These are phyloP conservation scores for Magnusiomyces paraingens DNA, from an alignment of 1,139 yeast genomes.

Conservation along the genomic window DNA sequence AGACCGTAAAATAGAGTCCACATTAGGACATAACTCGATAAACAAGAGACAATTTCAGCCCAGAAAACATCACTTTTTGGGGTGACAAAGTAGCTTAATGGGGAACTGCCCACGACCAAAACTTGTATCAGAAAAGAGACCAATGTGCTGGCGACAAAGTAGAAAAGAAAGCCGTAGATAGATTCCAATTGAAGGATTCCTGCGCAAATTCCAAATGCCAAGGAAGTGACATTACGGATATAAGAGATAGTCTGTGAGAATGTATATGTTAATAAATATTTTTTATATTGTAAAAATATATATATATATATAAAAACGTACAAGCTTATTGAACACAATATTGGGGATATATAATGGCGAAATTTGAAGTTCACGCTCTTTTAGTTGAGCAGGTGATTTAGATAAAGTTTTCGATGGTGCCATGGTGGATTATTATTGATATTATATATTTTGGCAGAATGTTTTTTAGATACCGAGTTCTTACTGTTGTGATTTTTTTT, in stretches of 20 bases:
- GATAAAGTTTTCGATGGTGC: no score
- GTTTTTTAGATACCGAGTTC: no score
- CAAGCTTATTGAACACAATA: constrained; percentile 12
- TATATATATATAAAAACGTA: not conserved
- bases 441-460: no score
- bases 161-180: constrained; percentile 53
- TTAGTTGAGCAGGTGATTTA: not conserved
- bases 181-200: constrained; percentile 71
- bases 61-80: constrained; percentile 54
- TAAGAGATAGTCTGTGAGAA: constrained; percentile 38
- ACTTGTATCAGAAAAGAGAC: constrained; percentile 41
- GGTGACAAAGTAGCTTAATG: constrained; percentile 43
- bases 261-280: not conserved
- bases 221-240: constrained; percentile 58
- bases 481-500: no score
- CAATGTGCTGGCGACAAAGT: constrained; percentile 43
- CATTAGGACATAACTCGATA: constrained; percentile 71
- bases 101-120: constrained; percentile 40
- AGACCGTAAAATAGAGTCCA: constrained; percentile 81
- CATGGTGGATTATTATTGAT: no score
- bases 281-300: not conserved
- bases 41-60: constrained; percentile 49
- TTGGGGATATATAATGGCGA: constrained; percentile 12
- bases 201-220: constrained; percentile 62
- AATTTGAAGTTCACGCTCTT: constrained; percentile 13